Conservation (phyloP, 2,329 filamentous ascomycete genomes). For the Botrytis elliptica region DNA sequence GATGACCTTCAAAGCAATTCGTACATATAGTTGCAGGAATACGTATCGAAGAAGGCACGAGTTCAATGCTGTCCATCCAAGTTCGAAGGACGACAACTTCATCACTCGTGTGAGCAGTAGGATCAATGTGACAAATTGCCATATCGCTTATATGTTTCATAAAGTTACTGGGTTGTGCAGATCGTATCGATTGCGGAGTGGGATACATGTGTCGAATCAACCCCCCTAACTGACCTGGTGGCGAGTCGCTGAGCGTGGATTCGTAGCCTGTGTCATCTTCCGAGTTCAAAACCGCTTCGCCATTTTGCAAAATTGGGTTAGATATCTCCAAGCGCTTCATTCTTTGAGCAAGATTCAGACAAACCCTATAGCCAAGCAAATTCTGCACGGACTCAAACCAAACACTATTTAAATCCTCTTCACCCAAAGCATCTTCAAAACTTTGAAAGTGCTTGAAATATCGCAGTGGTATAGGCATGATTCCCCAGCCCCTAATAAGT, state of each 20-base stretch:
- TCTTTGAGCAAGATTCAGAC: background rate
- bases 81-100: conserved; percentile 24
- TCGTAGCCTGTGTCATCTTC: background rate
- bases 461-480: conserved; percentile 30
- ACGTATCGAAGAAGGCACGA: conserved; percentile 20
- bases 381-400: background rate
- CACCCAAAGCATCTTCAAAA: conserved; percentile 24
- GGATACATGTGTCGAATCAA: background rate
- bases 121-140: background rate
- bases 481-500: conserved; percentile 33
- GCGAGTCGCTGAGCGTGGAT: background rate
- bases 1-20: background rate
- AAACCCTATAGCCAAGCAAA: background rate
- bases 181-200: background rate
- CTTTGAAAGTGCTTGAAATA: conserved; percentile 26
- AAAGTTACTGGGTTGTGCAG: background rate
- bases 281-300: background rate
- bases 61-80: conserved; percentile 26
- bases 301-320: background rate
- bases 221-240: background rate
- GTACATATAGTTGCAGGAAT: conserved; percentile 29
- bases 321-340: background rate
- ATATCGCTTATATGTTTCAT: background rate
- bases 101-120: background rate
- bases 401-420: background rate